phyloP scores from a whole-genome alignment of 2,329 filamentous ascomycete species.

The Claviceps pusilla region DNA sequence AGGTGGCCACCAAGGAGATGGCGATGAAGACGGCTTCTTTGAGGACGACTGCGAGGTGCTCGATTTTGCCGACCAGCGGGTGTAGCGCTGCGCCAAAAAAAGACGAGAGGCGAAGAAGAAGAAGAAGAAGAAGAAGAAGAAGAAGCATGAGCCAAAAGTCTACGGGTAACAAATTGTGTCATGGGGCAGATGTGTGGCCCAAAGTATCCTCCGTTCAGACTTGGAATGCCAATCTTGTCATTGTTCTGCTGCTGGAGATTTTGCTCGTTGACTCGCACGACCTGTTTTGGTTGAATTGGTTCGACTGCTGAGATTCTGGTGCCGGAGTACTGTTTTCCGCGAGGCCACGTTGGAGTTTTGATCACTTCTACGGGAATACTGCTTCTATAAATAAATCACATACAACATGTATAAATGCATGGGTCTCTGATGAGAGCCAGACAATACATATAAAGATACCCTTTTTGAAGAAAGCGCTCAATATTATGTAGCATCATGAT shows the following conservation, averaged over 20 bases:
- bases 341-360: conserved; percentile 4
- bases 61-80: conserved; percentile 65
- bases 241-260: conserved; percentile 3
- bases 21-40: conserved; percentile 65
- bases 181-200: no score
- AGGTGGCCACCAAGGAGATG: conserved; percentile 30
- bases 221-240: background rate
- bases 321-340: background rate
- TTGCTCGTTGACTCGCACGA: conserved; percentile 4
- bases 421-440: no score
- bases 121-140: no score
- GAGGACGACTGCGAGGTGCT: conserved; percentile 87
- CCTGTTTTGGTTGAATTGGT: conserved; percentile 3
- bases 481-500: no score
- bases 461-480: no score
- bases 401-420: conserved; percentile 6
- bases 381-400: background rate
- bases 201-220: background rate
- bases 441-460: background rate
- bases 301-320: background rate
- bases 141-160: no score
- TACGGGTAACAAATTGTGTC: no score
- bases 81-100: conserved; percentile 17
- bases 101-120: no score
- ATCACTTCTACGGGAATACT: background rate